These are phyloP conservation scores for Claviceps africana DNA, from an alignment of 2,329 filamentous ascomycete genomes.

Conservation along the genomic window DNA sequence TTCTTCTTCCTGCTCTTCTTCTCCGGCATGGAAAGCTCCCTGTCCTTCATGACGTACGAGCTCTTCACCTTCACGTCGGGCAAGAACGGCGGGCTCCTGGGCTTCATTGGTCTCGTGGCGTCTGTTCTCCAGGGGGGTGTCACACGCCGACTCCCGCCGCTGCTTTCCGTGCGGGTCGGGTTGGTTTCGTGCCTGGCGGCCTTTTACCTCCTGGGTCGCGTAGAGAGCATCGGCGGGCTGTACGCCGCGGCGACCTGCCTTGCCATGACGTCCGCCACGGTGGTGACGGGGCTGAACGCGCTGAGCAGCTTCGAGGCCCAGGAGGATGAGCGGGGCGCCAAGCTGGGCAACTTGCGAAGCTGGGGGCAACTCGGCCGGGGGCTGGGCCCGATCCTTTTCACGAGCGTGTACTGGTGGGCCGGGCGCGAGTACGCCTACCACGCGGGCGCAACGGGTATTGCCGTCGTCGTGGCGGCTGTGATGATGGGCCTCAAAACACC, in stretches of 20 bases:
- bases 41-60: conserved; percentile 95
- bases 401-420: conserved; percentile 96
- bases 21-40: conserved; percentile 93
- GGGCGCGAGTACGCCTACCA: conserved; percentile 75
- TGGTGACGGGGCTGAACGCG: conserved; percentile 86
- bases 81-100: conserved; percentile 72
- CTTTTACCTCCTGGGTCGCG: conserved; percentile 63
- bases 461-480: conserved; percentile 55
- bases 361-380: conserved; percentile 81
- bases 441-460: conserved; percentile 67
- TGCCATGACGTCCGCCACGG: conserved; percentile 82
- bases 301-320: conserved; percentile 80
- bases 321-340: conserved; percentile 67
- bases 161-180: conserved; percentile 67
- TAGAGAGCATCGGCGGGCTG: conserved; percentile 53
- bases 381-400: conserved; percentile 78
- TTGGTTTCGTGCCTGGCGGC: conserved; percentile 63
- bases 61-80: conserved; percentile 71
- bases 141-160: conserved; percentile 68
- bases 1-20: conserved; percentile 92
- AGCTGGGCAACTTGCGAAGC: conserved; percentile 68
- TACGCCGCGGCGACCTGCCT: conserved; percentile 74
- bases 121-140: conserved; percentile 89
- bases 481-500: conserved; percentile 61
- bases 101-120: conserved; percentile 81